Conservation (phyloP, 495 filamentous ascomycete genomes). For the Antarctomyces pellizariae region DNA sequence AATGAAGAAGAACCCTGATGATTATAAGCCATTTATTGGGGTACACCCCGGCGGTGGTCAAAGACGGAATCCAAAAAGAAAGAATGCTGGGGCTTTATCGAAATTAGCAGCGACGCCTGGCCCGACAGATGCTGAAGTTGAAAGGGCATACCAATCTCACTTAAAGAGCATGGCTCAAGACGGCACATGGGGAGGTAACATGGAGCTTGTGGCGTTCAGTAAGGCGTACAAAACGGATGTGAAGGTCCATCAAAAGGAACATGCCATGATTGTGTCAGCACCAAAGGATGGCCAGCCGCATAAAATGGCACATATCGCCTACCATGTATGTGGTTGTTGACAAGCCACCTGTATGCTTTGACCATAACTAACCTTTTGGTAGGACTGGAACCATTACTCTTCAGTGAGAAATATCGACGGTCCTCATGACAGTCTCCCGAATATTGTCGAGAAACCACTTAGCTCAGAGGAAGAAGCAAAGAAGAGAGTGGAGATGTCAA, state of each 20-base stretch:
- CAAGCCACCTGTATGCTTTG: neutral
- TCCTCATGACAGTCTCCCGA: slow-evolving; percentile 31
- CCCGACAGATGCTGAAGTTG: slow-evolving; percentile 31
- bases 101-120: slow-evolving; percentile 15
- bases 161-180: slow-evolving; percentile 34
- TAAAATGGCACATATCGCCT: slow-evolving; percentile 37
- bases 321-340: slow-evolving; percentile 31
- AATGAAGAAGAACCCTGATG: slow-evolving; percentile 32
- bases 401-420: slow-evolving; percentile 41
- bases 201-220: slow-evolving; percentile 48
- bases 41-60: slow-evolving; percentile 30
- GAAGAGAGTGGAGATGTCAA: slow-evolving; percentile 6
- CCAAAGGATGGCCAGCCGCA: slow-evolving; percentile 16
- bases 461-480: slow-evolving; percentile 9
- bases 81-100: slow-evolving; percentile 23
- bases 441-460: slow-evolving; percentile 14
- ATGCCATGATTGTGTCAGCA: slow-evolving; percentile 21
- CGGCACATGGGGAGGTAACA: slow-evolving; percentile 46
- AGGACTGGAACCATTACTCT: slow-evolving; percentile 54
- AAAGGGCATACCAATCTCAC: slow-evolving; percentile 36
- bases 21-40: slow-evolving; percentile 45
- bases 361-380: slow-evolving; percentile 4
- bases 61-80: slow-evolving; percentile 39
- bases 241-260: slow-evolving; percentile 31
- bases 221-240: slow-evolving; percentile 37